Conservation (phyloP, 225 moss, liverwort and hornwort genomes). For the Marchantia paleacea region DNA sequence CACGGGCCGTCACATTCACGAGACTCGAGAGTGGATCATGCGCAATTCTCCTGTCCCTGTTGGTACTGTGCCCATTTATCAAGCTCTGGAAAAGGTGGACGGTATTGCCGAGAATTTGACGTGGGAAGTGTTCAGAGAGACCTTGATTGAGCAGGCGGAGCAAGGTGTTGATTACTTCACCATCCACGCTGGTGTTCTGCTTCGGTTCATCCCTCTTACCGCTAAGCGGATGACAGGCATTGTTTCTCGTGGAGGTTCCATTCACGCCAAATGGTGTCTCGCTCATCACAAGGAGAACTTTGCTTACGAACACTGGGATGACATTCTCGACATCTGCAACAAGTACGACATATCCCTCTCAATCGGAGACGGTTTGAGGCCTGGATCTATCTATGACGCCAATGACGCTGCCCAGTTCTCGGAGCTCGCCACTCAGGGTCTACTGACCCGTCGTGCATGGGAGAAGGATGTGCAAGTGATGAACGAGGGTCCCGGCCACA, state of each 20-base stretch:
- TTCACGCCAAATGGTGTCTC: conserved; percentile 97
- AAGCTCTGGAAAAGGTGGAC: conserved; percentile 88
- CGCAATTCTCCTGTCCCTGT: conserved; percentile 85
- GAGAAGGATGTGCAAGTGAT: conserved; percentile 97
- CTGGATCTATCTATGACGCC: conserved; percentile 86
- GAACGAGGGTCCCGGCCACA: conserved; percentile 96
- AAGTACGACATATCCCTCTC: conserved; percentile 86
- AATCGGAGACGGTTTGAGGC: conserved; percentile 84
- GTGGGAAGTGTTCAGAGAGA: conserved; percentile 89
- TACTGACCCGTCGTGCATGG: conserved; percentile 89
- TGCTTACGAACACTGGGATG: conserved; percentile 88
- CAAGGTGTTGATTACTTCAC: conserved; percentile 99
- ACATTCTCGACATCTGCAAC: conserved; percentile 90
- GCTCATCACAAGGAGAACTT: conserved; percentile 94
- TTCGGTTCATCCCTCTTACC: conserved; percentile 87
- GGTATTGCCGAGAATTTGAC: conserved; percentile 83
- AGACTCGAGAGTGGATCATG: conserved; percentile 94
- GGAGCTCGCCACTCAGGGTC: conserved; percentile 93
- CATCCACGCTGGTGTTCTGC: conserved; percentile 84
- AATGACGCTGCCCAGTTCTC: conserved; percentile 94
- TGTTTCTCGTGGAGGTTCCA: conserved; percentile 89
- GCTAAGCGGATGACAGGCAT: conserved; percentile 90
- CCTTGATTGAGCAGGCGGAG: conserved; percentile 85
- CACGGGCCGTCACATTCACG: conserved; percentile 84
- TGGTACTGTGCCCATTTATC: conserved; percentile 92